Percentiles rank a stretch among this genome's conserved stretches.
Evolutionary conservation across 257 asterid species (phyloP).

Genomic region (Fraxinus anomala): DNA sequence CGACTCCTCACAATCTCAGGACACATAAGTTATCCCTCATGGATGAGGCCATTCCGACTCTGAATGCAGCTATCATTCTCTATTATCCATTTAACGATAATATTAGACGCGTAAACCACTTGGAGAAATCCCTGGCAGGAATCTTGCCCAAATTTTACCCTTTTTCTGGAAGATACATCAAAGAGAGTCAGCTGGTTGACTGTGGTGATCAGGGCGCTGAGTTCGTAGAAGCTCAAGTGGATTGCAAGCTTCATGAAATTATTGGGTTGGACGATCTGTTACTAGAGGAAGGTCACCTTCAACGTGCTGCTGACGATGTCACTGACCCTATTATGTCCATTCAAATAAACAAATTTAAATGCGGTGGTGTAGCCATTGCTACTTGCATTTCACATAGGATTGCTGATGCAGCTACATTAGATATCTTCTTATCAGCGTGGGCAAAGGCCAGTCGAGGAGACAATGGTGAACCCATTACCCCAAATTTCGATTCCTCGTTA

Average conservation of each 20-base stretch:
- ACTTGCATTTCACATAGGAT: neutral
- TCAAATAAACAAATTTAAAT: neutral
- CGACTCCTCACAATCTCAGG: conserved; percentile 14
- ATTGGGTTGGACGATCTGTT: neutral
- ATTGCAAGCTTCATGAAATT: neutral
- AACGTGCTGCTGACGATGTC: neutral
- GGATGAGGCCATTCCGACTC: neutral
- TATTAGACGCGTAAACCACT: neutral
- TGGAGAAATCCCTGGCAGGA: conserved; percentile 12
- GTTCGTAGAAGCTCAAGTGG: conserved; percentile 23
- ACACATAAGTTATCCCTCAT: conserved; percentile 1
- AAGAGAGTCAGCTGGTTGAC: conserved; percentile 13
- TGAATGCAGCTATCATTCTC: conserved; percentile 3
- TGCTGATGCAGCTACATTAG: neutral
- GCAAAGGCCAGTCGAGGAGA: neutral
- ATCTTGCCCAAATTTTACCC: conserved; percentile 19
- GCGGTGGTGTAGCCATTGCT: neutral
- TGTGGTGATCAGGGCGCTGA: conserved; percentile 28
- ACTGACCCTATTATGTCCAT: neutral
- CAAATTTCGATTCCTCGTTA: neutral
- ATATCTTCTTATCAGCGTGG: neutral
- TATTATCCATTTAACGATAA: neutral
- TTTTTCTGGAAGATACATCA: conserved; percentile 25
- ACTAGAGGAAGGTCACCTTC: too few species aligned
- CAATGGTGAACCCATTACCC: neutral